These are phyloP conservation scores for Helicostylum pulchrum DNA, from an alignment of 192 early-diverging fungal genomes.

Conservation along the genomic window DNA sequence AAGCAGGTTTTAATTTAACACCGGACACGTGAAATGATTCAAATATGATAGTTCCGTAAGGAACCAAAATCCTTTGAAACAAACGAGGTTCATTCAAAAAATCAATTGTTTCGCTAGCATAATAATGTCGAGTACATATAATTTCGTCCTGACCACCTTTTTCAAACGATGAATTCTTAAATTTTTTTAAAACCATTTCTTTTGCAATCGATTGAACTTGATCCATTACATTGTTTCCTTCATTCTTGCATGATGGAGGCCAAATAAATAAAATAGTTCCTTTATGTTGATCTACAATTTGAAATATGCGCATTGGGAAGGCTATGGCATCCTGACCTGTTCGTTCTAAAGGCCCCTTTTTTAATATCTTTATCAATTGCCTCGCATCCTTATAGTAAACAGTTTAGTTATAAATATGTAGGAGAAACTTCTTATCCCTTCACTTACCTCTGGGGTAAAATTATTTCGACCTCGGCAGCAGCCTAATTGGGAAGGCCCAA, in stretches of 20 bases:
- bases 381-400: slow-evolving; percentile 5
- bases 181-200: background rate
- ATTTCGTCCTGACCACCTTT: too few species aligned
- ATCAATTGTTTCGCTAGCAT: background rate
- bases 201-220: slow-evolving; percentile 1
- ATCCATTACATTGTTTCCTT: background rate
- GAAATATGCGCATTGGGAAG: slow-evolving; percentile 3
- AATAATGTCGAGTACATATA: slow-evolving; percentile 1
- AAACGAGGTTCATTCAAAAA: background rate
- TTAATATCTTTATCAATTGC: background rate
- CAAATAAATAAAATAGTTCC: slow-evolving; percentile 1
- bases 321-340: background rate
- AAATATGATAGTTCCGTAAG: slow-evolving; percentile 6
- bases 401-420: background rate
- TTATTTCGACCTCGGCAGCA: background rate
- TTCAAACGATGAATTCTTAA: background rate
- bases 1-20: too few species aligned
- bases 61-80: background rate
- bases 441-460: background rate
- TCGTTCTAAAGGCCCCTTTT: background rate
- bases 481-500: too few species aligned
- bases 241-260: background rate
- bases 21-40: slow-evolving; percentile 2
- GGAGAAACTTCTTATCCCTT: background rate
- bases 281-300: slow-evolving; percentile 4